These are phyloP conservation scores for Phytophthora boehmeriae DNA, from an alignment of 352 stramenopile genomes.

Conservation along the genomic window DNA sequence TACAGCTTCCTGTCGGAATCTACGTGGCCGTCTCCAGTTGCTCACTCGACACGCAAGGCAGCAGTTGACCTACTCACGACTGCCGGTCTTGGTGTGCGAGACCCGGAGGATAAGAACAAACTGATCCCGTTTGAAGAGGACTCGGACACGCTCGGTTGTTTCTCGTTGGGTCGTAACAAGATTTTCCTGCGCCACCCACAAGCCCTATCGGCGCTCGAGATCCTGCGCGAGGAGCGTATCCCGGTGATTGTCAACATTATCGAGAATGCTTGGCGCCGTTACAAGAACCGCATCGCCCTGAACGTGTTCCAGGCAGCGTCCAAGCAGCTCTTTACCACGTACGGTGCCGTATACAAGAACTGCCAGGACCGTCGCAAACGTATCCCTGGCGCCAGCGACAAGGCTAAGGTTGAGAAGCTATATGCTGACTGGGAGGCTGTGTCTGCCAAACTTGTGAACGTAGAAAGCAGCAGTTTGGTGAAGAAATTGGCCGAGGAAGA, in stretches of 20 bases:
- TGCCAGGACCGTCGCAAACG: conserved; percentile 76
- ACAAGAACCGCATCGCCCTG: conserved; percentile 76
- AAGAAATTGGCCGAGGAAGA: conserved; percentile 65
- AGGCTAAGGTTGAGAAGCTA: conserved; percentile 53
- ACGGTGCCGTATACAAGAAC: conserved; percentile 64
- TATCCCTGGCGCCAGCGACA: conserved; percentile 55
- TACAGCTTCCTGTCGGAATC: conserved; percentile 86
- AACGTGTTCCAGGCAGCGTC: conserved; percentile 63
- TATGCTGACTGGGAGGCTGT: conserved; percentile 70
- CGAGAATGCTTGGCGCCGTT: conserved; percentile 84
- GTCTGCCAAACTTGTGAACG: conserved; percentile 55
- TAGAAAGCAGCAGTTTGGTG: conserved; percentile 47
- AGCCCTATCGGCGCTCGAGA: conserved; percentile 87
- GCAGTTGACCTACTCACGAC: conserved; percentile 78
- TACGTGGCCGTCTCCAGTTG: conserved; percentile 69
- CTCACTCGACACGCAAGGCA: conserved; percentile 75
- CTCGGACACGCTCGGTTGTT: conserved; percentile 73
- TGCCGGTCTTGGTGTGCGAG: conserved; percentile 55
- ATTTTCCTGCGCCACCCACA: conserved; percentile 91
- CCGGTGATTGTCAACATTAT: conserved; percentile 82
- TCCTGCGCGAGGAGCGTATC: conserved; percentile 79
- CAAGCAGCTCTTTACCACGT: conserved; percentile 54
- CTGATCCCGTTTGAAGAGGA: conserved; percentile 81
- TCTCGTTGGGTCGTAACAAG: conserved; percentile 86
- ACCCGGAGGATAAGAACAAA: conserved; percentile 49